Evolutionary conservation across 441 rosid species (phyloP), one percentile per base, ranked within the genome.

Genomic region (Eruca vesicaria): DNA sequence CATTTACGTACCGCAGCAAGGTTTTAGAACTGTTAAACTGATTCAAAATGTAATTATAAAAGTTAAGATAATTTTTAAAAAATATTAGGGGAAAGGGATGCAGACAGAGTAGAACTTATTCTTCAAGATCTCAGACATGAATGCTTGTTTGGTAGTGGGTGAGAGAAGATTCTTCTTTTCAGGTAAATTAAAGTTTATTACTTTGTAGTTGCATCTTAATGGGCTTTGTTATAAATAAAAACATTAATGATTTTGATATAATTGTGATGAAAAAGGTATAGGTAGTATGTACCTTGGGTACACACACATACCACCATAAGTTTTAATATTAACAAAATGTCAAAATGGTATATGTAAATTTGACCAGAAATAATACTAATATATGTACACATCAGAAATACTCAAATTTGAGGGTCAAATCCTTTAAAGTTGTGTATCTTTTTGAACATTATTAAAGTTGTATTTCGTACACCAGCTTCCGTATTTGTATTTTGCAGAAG

Each of bases 121-220:
- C 83, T 82, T 78, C 81, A 85, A 82, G 84, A 78, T 78, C 83
- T 81, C 65, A 53, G 74, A 74, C 86, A 82, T 79, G 83, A 83
- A 86, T 83, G 84, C 78, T 75, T 81, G 81, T 84, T 77, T 76
- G 78, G 64, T 79, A 75, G 76, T 52, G 55, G 62, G 57, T 33
- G 62, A 57, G 48, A 23, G 56, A 73, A 67, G 70, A 33, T 63
- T 31, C 61, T 73, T 45, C 80, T 58, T 69, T 68, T 63, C n/a
- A 56, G 16, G 61, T 62, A 80, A 60, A 56, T 75, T 73, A 50
- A 56, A 69, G 55, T 48, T 16, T 48, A 48, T 48, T 31, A 70
- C 66, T 78, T 77, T 73, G 60, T 57, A 38, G 68, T 29, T 72
- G 69, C 58, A 26, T 33, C 70, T 71, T 81, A 61, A 66, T 72